These are phyloP conservation scores for Debaryomycetaceae sp. DNA, from an alignment of 1,139 yeast species.

Conservation along the genomic window DNA sequence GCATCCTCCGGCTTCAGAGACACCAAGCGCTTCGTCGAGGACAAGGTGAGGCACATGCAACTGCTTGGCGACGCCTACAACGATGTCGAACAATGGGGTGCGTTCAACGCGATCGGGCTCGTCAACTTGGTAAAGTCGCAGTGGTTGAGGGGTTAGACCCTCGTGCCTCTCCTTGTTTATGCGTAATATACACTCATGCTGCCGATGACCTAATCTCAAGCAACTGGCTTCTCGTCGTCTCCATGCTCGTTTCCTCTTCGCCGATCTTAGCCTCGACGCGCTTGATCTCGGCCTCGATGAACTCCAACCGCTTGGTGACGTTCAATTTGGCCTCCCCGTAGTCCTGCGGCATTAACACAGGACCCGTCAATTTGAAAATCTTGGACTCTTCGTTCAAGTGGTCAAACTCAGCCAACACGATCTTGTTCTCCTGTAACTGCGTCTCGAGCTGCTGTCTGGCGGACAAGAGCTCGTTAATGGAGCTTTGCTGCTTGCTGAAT, in stretches of 20 bases:
- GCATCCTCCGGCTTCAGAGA: conserved; percentile 48
- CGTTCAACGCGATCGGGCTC: conserved; percentile 64
- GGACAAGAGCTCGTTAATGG: conserved; percentile 44
- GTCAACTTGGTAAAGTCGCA: conserved; percentile 71
- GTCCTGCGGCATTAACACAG: conserved; percentile 87
- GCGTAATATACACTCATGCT: neutral
- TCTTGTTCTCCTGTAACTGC: conserved; percentile 84
- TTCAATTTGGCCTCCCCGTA: conserved; percentile 74
- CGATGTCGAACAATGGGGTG: conserved; percentile 67
- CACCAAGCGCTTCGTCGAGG: conserved; percentile 63
- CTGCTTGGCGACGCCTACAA: conserved; percentile 56
- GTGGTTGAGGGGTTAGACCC: conserved; percentile 53
- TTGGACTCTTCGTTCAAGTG: conserved; percentile 56
- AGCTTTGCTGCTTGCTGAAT: conserved; percentile 32
- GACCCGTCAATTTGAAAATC: conserved; percentile 87
- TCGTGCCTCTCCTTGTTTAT: conserved; percentile 1
- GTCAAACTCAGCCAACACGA: conserved; percentile 80
- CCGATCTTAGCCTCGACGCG: conserved; percentile 60
- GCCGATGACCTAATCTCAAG: conserved; percentile 34
- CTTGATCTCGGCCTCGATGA: conserved; percentile 71
- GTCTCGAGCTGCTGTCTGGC: conserved; percentile 72
- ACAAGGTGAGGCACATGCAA: conserved; percentile 52
- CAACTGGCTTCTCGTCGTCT: conserved; percentile 45
- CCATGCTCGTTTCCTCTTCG: conserved; percentile 48
- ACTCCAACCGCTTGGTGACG: conserved; percentile 84